These are phyloP conservation scores for Pochonia chlamydosporia DNA, from an alignment of 2,329 filamentous ascomycete species.

Conservation along the genomic window DNA sequence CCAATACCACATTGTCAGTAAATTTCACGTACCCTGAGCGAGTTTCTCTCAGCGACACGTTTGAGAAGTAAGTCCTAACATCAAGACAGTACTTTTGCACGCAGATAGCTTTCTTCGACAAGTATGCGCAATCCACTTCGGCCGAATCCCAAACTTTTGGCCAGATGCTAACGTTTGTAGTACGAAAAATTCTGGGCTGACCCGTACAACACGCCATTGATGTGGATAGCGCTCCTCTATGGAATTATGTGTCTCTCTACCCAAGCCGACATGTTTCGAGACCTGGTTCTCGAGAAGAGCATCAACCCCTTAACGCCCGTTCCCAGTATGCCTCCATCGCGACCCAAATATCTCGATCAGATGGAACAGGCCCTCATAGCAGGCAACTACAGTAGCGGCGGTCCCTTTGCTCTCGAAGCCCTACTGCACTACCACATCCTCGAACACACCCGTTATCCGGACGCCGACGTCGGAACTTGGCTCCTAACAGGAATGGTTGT, in stretches of 20 bases:
- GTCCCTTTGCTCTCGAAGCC: constrained; percentile 34
- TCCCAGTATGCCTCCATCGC: neutral
- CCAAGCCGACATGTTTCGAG: neutral
- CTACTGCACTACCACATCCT: constrained; percentile 27
- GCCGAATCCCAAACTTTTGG: too few relatives aligned
- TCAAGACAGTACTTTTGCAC: neutral
- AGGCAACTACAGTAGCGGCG: constrained; percentile 36
- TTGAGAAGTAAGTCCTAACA: neutral
- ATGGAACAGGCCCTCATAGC: constrained; percentile 30
- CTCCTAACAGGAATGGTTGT: constrained; percentile 27
- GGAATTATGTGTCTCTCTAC: constrained; percentile 36
- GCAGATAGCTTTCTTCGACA: neutral
- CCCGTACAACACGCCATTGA: constrained; percentile 27
- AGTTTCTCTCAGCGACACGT: too few relatives aligned
- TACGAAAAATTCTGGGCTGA: constrained; percentile 40
- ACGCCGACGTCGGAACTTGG: constrained; percentile 28
- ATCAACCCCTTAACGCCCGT: neutral
- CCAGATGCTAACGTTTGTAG: constrained; percentile 19
- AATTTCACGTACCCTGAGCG: too few relatives aligned
- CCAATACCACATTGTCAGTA: constrained; percentile 14
- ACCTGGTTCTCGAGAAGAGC: constrained; percentile 3
- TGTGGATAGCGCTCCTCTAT: constrained; percentile 43
- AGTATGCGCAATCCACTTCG: neutral
- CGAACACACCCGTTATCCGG: constrained; percentile 23
- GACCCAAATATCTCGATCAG: constrained; percentile 19